Conservation (phyloP, 495 filamentous ascomycete genomes). For the Aspergillus haitiensis region DNA sequence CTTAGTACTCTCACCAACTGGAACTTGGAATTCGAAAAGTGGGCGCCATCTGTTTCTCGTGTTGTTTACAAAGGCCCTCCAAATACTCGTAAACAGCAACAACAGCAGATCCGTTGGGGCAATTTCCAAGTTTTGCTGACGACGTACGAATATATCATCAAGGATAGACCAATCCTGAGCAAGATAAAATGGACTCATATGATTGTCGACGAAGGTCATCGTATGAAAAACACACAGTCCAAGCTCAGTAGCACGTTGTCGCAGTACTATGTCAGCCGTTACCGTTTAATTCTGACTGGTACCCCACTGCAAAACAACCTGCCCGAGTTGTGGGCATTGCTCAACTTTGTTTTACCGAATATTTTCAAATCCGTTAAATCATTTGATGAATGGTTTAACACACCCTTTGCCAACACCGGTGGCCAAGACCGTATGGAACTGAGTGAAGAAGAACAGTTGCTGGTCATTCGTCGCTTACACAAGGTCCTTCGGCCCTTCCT, state of each 20-base stretch:
- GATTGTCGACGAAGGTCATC: conserved; percentile 99
- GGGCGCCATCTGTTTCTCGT: conserved; percentile 82
- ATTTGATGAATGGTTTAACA: conserved; percentile 99
- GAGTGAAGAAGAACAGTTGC: conserved; percentile 97
- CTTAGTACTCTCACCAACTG: conserved; percentile 97
- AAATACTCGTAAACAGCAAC: conserved; percentile 81
- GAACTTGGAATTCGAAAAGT: conserved; percentile 98
- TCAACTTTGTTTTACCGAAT: conserved; percentile 96
- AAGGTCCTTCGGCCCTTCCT: conserved; percentile 97
- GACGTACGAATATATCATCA: conserved; percentile 99
- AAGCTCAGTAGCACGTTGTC: conserved; percentile 94
- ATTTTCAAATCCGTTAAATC: conserved; percentile 99
- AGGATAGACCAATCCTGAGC: conserved; percentile 88
- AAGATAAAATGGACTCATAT: conserved; percentile 99
- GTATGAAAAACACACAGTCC: conserved; percentile 98
- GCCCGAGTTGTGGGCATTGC: conserved; percentile 91
- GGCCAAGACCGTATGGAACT: conserved; percentile 98
- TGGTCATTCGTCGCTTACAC: conserved; percentile 96
- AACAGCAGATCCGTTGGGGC: conserved; percentile 90
- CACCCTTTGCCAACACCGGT: conserved; percentile 97
- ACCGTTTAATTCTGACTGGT: conserved; percentile 94
- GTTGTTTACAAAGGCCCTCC: conserved; percentile 98
- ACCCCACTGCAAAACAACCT: conserved; percentile 97
- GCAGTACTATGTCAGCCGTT: conserved; percentile 90
- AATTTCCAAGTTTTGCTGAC: conserved; percentile 95